Base-by-base conservation (phyloP, 169 alveolate genomes). In the Plasmodium ovale region DNA sequence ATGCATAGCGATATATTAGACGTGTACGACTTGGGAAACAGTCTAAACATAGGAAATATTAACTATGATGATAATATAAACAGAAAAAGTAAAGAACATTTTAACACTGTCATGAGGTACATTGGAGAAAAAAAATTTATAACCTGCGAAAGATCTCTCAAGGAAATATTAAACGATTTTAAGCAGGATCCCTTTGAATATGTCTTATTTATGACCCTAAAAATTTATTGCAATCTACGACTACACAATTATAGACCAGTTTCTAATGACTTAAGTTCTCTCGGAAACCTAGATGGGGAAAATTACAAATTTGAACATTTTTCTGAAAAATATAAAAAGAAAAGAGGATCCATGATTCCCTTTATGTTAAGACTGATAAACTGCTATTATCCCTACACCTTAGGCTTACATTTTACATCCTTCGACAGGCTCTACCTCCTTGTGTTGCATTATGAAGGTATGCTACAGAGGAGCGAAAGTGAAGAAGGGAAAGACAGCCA, bases 171-270 rank as follows among this genome's bases (percentile, higher is more conserved):
- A 65, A 54, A 19, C 35, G 54, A 53, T 51, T 56, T 82, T 31
- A 49, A 44, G 44, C 54, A 82, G 10, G 85, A 82, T n/a, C 90
- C 84, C 44, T 82, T 82, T 67, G 90, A 82, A 82, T 69, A 64
- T 58, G 19, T 82, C 3, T 29, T 69, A 23, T 82, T 82, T 33
- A 64, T 53, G 49, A 82, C 90, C 2, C 62, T 82, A 42, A 82
- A 82, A 23, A 82, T 82, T n/a, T 82, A 82, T 65, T 82, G 90
- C 23, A 82, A 65, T 82, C 65, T 82, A 82, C 42, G 90, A 51
- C 19, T 82, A 42, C 54, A 65, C 31, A 64, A 44, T 65, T 82
- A 82, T 39, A 25, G 84, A n/a, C 42, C 37, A 10, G 71, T 82
- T 64, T 82, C 90, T 6, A 67, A 23, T 62, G 84, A 82, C 58